A percentile compares a stretch with the other conserved stretches of the same genome.
These are phyloP conservation scores for Rhipidocladum racemiflorum DNA, from an alignment of 176 grass and related monocot genomes.

Conservation along the genomic window DNA sequence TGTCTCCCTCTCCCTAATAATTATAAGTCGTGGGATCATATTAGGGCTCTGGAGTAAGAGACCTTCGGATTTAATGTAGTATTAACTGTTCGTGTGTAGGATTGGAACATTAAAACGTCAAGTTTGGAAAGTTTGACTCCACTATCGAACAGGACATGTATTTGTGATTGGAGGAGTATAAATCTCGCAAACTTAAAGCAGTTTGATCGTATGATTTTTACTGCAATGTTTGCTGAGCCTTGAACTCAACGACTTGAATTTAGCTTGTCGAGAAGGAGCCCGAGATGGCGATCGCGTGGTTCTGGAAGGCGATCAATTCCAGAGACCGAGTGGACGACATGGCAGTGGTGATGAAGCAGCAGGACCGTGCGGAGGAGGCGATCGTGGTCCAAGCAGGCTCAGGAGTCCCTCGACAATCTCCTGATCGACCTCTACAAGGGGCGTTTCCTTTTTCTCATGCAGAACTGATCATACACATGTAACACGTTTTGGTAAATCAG, in stretches of 20 bases:
- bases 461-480: background rate
- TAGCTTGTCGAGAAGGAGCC: slow-evolving; percentile 87
- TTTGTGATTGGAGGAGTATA: no score
- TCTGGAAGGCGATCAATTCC: slow-evolving; percentile 93
- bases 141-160: no score
- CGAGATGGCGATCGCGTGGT: slow-evolving; percentile 68
- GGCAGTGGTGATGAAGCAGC: slow-evolving; percentile 88
- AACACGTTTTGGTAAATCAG: background rate
- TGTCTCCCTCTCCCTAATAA: no score
- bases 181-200: no score
- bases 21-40: background rate
- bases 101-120: no score
- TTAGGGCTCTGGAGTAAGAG: background rate
- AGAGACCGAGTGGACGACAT: slow-evolving; percentile 86
- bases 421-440: slow-evolving; percentile 95
- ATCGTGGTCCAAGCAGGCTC: slow-evolving; percentile 83
- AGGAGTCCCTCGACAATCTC: slow-evolving; percentile 86
- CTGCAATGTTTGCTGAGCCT: no score
- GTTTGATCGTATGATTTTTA: background rate
- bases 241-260: no score
- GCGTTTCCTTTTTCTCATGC: background rate
- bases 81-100: no score
- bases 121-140: no score
- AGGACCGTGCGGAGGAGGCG: slow-evolving; percentile 62
- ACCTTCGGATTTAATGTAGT: no score